Evolutionary conservation across 2,329 filamentous ascomycete species (phyloP), one percentile per base, ranked within the genome.

Genomic region (Cladorrhinum sp.): DNA sequence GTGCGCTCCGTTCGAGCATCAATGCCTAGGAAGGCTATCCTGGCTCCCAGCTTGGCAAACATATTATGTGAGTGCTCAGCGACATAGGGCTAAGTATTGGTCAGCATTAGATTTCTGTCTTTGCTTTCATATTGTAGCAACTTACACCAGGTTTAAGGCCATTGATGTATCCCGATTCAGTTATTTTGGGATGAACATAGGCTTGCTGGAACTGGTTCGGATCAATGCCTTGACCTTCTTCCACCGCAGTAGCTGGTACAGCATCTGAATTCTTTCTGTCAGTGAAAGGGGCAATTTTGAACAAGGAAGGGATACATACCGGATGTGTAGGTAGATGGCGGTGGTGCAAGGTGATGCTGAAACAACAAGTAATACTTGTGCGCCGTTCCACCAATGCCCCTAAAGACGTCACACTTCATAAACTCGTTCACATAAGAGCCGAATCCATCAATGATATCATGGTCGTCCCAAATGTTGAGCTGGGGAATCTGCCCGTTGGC

Each of bases 291-390:
- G 16, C 14, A 24, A 12, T 18, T 28, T 6, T 3, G 20, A 12
- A 7, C 23, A 3, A n/a, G 12, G 4, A 26, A 49, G 14, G 4
- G n/a, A 10, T 42, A 33, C 68, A 63, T 65, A 80, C 90, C 89
- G 1, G 91, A 91, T 2, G 92, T 96, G 73, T 88, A 97, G 1
- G 93, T 96, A 28, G 90, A 93, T 64, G 83, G 80, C 0, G 94
- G 92, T 1, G 94, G 94, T 12, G 93, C 85, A 55, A 96, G 78
- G 70, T 97, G 94, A 68, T 99, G 95, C 76, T 99, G 95, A 76
- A 99, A 99, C 9, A 99, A 84, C 83, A 98, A 85, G 73, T 99
- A 99, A 76, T 98, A 98, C 75, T 99, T 99, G 80, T 95, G 96
- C 1, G 95, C 95, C 58, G 93, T 87, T 30, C 91, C 92, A 4